Evolutionary conservation across 768 basidiomycete species (phyloP), one percentile per base, ranked within the genome.

Genomic region (Dentipellis sp.): DNA sequence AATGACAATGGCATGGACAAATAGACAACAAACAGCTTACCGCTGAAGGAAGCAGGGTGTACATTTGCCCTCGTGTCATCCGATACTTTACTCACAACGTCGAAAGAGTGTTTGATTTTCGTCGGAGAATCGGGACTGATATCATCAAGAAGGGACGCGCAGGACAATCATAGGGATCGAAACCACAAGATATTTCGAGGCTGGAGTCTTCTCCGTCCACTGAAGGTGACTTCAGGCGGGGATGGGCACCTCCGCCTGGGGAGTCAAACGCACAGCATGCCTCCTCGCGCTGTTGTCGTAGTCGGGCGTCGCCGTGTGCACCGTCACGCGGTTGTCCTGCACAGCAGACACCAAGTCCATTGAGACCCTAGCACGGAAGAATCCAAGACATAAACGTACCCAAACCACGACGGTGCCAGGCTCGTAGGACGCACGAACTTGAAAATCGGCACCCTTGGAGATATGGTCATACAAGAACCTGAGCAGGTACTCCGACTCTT

Each of bases 401-500:
- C 81, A 82, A 51, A 82, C 74, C 14, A 80, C 78, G 21, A 81
- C 78, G 10, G 78, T 81, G 10, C 79, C 79, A 2, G 77, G 76
- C 59, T 73, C 65, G 60, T 81, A 82, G 0, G 63, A 70, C 4
- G 74, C 79, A 56, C 86, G 82, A 40, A 86, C 83, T 59, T 88
- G 87, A 68, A 81, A 82, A 65, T 88, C 86, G 3, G 79, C 78
- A 66, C 83, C 88, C 59, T 81, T 77, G 50, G 77, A 74, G 62
- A 91, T 82, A 64, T 85, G 80, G 63, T 72, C 78, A 76, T 84
- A 89, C 52, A 92, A 72, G 69, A 91, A 84, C 35, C 68, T 69
- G 50, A 92, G 71, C 62, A 90, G 75, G 14, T 76, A 70, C 66
- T 92, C 88, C n/a, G 84, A 87, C 66, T 91, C 90, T 0, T 83